phyloP scores from a whole-genome alignment of 2,329 filamentous ascomycete species.

The Ambrosiella xylebori region DNA sequence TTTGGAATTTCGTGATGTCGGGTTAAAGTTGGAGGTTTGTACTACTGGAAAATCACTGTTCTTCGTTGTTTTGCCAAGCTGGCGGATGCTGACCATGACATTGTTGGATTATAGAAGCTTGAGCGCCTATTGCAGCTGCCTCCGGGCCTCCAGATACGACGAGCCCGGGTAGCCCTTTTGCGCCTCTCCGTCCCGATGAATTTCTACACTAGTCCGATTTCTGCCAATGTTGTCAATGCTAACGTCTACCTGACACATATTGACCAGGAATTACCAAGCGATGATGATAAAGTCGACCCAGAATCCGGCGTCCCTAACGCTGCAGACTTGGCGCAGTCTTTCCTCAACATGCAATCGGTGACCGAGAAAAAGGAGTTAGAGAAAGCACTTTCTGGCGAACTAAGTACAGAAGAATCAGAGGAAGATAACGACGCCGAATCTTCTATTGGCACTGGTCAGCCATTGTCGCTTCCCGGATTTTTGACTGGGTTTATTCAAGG shows the following conservation, averaged over 20 bases:
- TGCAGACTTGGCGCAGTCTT: constrained; percentile 59
- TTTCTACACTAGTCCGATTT: constrained; percentile 69
- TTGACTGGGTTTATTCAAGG: constrained; percentile 57
- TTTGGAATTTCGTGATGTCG: constrained; percentile 75
- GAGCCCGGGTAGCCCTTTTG: constrained; percentile 58
- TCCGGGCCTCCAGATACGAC: constrained; percentile 48
- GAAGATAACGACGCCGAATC: constrained; percentile 40
- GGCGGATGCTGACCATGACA: neutral
- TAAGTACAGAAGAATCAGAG: constrained; percentile 37
- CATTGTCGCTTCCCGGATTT: constrained; percentile 51
- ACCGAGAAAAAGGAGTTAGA: constrained; percentile 52
- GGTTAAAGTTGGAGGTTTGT: constrained; percentile 50
- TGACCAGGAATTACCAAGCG: neutral
- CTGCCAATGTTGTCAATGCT: constrained; percentile 66
- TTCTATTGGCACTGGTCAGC: constrained; percentile 50
- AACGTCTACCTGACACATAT: constrained; percentile 48
- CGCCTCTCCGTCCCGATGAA: constrained; percentile 75
- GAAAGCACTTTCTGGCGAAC: constrained; percentile 47
- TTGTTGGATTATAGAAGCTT: constrained; percentile 46
- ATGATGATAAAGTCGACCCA: neutral
- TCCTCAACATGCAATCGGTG: constrained; percentile 52
- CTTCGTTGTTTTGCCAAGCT: neutral
- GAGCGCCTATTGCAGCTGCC: constrained; percentile 59
- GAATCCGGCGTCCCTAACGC: constrained; percentile 41
- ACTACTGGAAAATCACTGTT: neutral